Percentiles rank a stretch among this genome's conserved stretches.
Conservation (phyloP, 1,284 basidiomycete species). For the Fistulinella staudtii region DNA sequence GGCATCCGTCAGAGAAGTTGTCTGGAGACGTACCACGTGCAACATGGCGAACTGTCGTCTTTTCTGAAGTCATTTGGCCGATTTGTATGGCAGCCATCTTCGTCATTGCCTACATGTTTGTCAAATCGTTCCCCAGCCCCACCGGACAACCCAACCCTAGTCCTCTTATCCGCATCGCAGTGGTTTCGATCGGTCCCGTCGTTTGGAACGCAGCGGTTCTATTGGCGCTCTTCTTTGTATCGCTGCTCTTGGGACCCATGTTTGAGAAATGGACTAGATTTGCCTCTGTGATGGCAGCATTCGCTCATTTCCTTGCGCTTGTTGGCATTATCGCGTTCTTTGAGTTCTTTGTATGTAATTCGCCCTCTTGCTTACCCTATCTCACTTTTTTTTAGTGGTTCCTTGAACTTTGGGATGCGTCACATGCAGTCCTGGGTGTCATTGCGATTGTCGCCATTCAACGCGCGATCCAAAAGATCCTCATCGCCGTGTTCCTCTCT, state of each 20-base stretch:
- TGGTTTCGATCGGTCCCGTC: slow-evolving; percentile 91
- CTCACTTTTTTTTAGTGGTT: slow-evolving; percentile 68
- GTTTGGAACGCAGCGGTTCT: slow-evolving; percentile 94
- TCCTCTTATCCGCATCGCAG: slow-evolving; percentile 84
- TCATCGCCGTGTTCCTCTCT: slow-evolving; percentile 89
- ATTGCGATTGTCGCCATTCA: slow-evolving; percentile 86
- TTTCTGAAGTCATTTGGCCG: slow-evolving; percentile 85
- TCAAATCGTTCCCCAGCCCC: slow-evolving; percentile 77
- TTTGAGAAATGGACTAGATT: slow-evolving; percentile 85
- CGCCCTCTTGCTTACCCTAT: not conserved
- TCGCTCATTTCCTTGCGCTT: slow-evolving; percentile 79
- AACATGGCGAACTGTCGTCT: slow-evolving; percentile 78
- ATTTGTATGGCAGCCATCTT: slow-evolving; percentile 76
- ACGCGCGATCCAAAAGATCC: slow-evolving; percentile 86
- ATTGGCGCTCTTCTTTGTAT: slow-evolving; percentile 83
- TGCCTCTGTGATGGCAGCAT: slow-evolving; percentile 84
- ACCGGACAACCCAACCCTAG: slow-evolving; percentile 64
- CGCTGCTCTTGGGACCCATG: slow-evolving; percentile 89
- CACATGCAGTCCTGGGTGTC: slow-evolving; percentile 88
- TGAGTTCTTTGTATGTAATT: slow-evolving; percentile 81
- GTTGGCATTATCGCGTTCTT: slow-evolving; percentile 87
- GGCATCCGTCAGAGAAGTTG: slow-evolving; percentile 93
- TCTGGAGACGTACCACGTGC: slow-evolving; percentile 91
- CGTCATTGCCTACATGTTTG: slow-evolving; percentile 86
- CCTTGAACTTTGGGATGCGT: slow-evolving; percentile 94